Evolutionary conservation across 768 basidiomycete genomes (phyloP).

Genomic region (Suillus bovinus): DNA sequence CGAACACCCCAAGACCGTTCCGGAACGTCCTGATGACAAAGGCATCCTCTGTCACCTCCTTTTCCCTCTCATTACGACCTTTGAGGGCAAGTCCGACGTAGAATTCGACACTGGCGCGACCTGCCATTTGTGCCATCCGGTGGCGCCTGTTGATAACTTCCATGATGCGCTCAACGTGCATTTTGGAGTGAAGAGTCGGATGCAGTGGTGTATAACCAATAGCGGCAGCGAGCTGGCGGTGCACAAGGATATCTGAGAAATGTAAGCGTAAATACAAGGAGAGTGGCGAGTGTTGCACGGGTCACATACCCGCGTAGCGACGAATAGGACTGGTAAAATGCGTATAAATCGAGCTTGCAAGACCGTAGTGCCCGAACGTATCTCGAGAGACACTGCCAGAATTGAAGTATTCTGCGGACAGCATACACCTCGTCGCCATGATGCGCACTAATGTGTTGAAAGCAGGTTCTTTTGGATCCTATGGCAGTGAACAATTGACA

Average conservation of each 20-base stretch:
- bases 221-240: slow-evolving; percentile 90
- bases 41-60: slow-evolving; percentile 71
- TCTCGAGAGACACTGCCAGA: no score
- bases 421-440: slow-evolving; percentile 99
- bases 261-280: neutral
- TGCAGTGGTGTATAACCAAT: slow-evolving; percentile 85
- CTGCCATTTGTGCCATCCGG: slow-evolving; percentile 96
- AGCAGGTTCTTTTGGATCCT: slow-evolving; percentile 83
- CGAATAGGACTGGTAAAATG: slow-evolving; percentile 99
- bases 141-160: slow-evolving; percentile 90
- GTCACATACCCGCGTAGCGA: slow-evolving; percentile 79
- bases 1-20: slow-evolving; percentile 96
- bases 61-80: slow-evolving; percentile 51
- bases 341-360: slow-evolving; percentile 97
- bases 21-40: slow-evolving; percentile 93
- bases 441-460: slow-evolving; percentile 98
- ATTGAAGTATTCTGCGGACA: slow-evolving; percentile 84
- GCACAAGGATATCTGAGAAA: slow-evolving; percentile 79
- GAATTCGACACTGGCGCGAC: slow-evolving; percentile 95
- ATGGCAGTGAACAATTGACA: slow-evolving; percentile 7
- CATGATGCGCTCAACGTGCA: slow-evolving; percentile 83
- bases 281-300: neutral
- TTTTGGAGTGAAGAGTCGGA: slow-evolving; percentile 83
- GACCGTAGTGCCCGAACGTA: slow-evolving; percentile 57
- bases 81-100: slow-evolving; percentile 94